Evolutionary conservation across 106 monocot species (phyloP), one percentile per base, ranked within the genome.

Genomic region (Phalaenopsis aphrodite): DNA sequence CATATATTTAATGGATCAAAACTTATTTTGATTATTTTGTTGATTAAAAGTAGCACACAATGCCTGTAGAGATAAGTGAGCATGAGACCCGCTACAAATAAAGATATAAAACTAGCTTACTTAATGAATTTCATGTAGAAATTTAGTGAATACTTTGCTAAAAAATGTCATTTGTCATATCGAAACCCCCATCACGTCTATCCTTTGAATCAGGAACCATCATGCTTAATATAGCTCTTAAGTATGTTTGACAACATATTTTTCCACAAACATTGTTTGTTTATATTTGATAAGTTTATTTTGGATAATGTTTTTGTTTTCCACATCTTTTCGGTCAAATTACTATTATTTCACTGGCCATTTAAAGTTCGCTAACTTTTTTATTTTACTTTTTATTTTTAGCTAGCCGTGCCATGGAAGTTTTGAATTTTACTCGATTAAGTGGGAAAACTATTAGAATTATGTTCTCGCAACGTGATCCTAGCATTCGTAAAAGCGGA

Each of bases 381-480:
- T 14, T 16, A 5, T 66, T 66, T 36, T 36, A 4, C 14, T 11
- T 2, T 69, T 30, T 79, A 65, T 30, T 30, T 30, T 30, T 78
- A 84, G 84, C 84, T 80, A 42, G 1, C 55, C 80, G 41, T 80
- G 84, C 80, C 41, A 52, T 86, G 74, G 86, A 84, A 30, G 19
- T 67, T 45, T 45, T 89, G 19, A 89, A 89, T 79, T 89, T 84
- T 46, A 81, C 84, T 21, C 61, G 36, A 15, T 30, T 89, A 36
- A 86, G 77, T 82, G 86, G 86, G 39, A 89, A 89, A 36, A 72
- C 84, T 16, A 84, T 88, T 36, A 73, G 88, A 58, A 73, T 86
- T 23, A 88, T 86, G 88, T 86, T 81, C 42, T 86, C 86, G 0
- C 77, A 84, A 39, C 78, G 86, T 18, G 84, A 88, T 55, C 86